These are phyloP conservation scores for Globisporangium nagaii DNA, from an alignment of 352 stramenopile genomes.

Conservation along the genomic window DNA sequence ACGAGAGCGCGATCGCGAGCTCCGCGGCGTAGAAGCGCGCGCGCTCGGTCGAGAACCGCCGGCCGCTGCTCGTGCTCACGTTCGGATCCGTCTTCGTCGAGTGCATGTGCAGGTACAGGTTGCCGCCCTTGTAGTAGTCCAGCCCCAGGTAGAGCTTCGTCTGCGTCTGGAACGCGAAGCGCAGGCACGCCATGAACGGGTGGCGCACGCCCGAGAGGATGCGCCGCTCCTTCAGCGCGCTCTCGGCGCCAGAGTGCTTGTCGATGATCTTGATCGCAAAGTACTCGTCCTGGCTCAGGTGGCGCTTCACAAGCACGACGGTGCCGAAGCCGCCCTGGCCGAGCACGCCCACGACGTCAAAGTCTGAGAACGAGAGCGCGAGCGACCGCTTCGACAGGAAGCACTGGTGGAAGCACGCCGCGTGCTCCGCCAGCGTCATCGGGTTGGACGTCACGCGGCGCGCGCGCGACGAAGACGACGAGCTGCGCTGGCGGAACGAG, in stretches of 20 bases:
- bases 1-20: constrained; percentile 80
- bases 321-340: constrained; percentile 77
- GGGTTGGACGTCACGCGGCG: constrained; percentile 66
- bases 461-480: constrained; percentile 23
- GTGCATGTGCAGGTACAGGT: constrained; percentile 87
- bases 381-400: constrained; percentile 79
- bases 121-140: constrained; percentile 85
- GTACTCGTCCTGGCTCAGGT: constrained; percentile 71
- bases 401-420: constrained; percentile 78
- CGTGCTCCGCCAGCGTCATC: constrained; percentile 71
- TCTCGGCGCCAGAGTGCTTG: constrained; percentile 74
- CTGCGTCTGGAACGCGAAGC: constrained; percentile 85
- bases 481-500: constrained; percentile 67
- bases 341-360: constrained; percentile 81
- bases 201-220: constrained; percentile 76
- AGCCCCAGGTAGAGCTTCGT: constrained; percentile 77
- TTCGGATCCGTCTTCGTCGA: constrained; percentile 78
- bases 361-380: constrained; percentile 79
- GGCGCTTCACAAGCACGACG: constrained; percentile 75
- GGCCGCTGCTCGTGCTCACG: constrained; percentile 62
- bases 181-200: constrained; percentile 75
- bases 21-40: constrained; percentile 86
- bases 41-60: constrained; percentile 61
- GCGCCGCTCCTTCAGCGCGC: constrained; percentile 64
- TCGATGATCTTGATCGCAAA: constrained; percentile 88